A percentile compares a stretch with the other conserved stretches of the same genome.
phyloP scores from a whole-genome alignment of 805 yeast genomes.

The Candida montana region DNA sequence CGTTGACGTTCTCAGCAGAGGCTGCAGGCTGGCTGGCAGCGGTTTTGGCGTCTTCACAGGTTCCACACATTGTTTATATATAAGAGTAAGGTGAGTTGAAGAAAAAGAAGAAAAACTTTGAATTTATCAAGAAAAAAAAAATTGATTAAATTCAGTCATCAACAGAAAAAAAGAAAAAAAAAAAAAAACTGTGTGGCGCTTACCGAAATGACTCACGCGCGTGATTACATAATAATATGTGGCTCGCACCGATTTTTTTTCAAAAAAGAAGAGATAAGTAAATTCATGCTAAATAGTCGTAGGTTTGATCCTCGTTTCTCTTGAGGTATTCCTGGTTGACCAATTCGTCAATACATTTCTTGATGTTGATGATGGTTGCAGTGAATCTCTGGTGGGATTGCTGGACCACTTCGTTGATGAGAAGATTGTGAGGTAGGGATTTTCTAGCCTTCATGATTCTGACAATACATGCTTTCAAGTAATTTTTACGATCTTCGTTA shows the following conservation, averaged over 20 bases:
- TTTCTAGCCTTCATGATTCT: constrained; percentile 95
- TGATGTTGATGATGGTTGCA: constrained; percentile 82
- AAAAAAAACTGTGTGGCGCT: background rate
- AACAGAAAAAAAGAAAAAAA: too few relatives aligned
- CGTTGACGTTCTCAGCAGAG: constrained; percentile 5
- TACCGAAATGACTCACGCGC: background rate
- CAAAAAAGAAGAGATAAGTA: too few relatives aligned
- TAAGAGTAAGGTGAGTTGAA: background rate
- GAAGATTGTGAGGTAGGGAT: constrained; percentile 66
- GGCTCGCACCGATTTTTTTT: background rate
- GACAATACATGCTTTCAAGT: constrained; percentile 89
- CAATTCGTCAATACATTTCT: constrained; percentile 76
- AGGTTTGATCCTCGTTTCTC: constrained; percentile 66
- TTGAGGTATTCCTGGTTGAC: constrained; percentile 82
- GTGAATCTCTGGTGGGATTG: constrained; percentile 77
- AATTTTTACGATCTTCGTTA: constrained; percentile 79
- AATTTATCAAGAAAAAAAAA: background rate
- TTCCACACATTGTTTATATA: constrained; percentile 19
- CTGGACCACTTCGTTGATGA: constrained; percentile 82
- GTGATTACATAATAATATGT: too few relatives aligned
- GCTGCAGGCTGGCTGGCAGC: constrained; percentile 14
- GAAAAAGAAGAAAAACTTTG: background rate
- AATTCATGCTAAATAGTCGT: constrained; percentile 75
- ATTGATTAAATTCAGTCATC: too few relatives aligned
- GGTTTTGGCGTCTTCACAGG: constrained; percentile 24